Base-by-base conservation (phyloP, 257 asterid genomes). In the Capsicum rhomboideum region DNA sequence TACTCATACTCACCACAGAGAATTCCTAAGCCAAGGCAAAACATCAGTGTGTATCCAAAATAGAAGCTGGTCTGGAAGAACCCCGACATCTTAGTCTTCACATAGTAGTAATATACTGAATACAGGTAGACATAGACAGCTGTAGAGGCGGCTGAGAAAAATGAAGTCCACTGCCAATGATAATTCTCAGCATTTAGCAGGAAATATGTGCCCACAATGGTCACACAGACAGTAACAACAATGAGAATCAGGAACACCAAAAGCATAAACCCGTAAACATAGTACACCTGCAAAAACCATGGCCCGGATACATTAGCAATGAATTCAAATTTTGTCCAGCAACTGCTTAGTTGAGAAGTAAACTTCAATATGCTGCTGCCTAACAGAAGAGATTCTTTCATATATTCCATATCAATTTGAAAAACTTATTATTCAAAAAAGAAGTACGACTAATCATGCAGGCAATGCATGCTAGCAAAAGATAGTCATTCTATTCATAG, bases 91-190 rank as follows among this genome's bases (percentile, higher is more conserved):
- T 89, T 91, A n/a, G 95, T 92, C 90, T 92, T 92, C 80, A 91
- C 86, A 49, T 85, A 83, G 88, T 87, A 92, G 87, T 92, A 92
- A 78, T 92, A 90, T 80, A 92, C 88, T 11, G 95, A 92, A 86
- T 92, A 92, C 46, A 89, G 84, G 84, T 88, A 92, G 75, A 92
- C 95, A 84, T 91, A 92, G 44, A 90, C 84, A 20, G 91, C 91
- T 16, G 94, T 92, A 44, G 95, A 92, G 68, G 91, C 91, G 3
- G 95, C 95, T 16, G 95, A 92, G 85, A 91, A 89, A 87, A 92
- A 92, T 17, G 95, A 92, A 66, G 95, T 92, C 95, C 95, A 92
- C 59, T 92, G 93, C 95, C 95, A 92, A 84, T 92, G 93, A 89
- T 92, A 92, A 84, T 92, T 92, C 90, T 92, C 95, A 42, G 95